These are phyloP conservation scores for Stephania yunnanensis DNA, from an alignment of 164 flowering plant species.

Conservation along the genomic window DNA sequence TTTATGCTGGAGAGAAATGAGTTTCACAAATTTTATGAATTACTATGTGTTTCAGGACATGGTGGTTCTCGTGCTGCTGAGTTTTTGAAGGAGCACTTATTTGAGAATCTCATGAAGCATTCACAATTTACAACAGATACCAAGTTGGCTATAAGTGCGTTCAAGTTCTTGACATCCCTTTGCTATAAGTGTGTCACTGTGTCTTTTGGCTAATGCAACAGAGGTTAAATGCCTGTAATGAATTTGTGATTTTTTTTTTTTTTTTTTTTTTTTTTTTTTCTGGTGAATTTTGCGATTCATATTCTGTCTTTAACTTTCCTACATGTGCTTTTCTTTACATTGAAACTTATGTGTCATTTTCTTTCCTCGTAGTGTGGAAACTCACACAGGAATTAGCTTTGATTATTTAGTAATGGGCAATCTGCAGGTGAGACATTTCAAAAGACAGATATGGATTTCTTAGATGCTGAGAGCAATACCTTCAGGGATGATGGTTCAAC, in stretches of 20 bases:
- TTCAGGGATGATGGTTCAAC: conserved; percentile 98
- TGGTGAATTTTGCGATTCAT: not conserved
- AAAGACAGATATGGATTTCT: conserved; percentile 70
- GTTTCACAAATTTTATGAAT: not conserved
- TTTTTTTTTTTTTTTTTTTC: too few relatives aligned
- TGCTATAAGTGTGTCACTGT: conserved; percentile 2
- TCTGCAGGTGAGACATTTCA: conserved; percentile 78
- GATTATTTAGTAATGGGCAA: conserved; percentile 13
- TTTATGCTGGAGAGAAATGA: not conserved
- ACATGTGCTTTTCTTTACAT: not conserved
- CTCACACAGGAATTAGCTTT: not conserved
- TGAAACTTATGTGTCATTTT: not conserved
- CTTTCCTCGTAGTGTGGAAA: not conserved
- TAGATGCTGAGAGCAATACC: conserved; percentile 78
- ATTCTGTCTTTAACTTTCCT: conserved; percentile 6
- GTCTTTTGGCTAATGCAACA: not conserved
- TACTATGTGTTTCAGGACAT: conserved; percentile 54
- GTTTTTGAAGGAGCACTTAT: conserved; percentile 78
- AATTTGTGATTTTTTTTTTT: conserved; percentile 1
- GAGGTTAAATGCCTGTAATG: conserved; percentile 2
- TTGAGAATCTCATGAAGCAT: conserved; percentile 89
- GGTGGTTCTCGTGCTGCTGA: conserved; percentile 99
- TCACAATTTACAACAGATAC: conserved; percentile 70
- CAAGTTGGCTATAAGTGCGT: conserved; percentile 85
- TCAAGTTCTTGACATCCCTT: conserved; percentile 7